Percentiles rank a stretch among this genome's conserved stretches.
These are phyloP conservation scores for Candida neerlandica DNA, from an alignment of 1,139 yeast genomes.

Conservation along the genomic window DNA sequence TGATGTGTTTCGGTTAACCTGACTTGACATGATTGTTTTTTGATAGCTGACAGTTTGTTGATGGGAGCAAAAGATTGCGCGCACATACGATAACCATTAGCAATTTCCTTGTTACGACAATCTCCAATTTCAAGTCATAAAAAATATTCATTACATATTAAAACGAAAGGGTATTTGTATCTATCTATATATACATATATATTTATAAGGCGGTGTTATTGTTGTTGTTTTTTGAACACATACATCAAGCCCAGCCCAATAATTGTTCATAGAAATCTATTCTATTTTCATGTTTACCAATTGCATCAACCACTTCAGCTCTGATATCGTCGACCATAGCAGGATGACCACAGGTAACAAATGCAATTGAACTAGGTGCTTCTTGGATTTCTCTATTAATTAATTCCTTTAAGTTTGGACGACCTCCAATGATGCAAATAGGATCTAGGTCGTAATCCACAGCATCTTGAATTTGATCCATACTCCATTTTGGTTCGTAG, in stretches of 20 bases:
- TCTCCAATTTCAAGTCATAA: too few species aligned
- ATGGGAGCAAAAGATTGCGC: too few species aligned
- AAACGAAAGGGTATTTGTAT: too few species aligned
- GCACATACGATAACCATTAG: too few species aligned
- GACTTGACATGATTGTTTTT: too few species aligned
- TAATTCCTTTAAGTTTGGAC: constrained; percentile 28
- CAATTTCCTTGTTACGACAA: too few species aligned
- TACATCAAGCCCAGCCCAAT: constrained; percentile 9
- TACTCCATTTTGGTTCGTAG: constrained; percentile 1
- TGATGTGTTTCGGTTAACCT: too few species aligned
- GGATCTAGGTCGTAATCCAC: constrained; percentile 21
- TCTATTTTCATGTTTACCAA: constrained; percentile 22
- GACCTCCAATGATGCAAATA: constrained; percentile 28
- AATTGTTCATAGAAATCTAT: constrained; percentile 32
- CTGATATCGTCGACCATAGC: constrained; percentile 37
- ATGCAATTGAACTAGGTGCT: constrained; percentile 31
- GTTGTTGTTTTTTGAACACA: neutral
- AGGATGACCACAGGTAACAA: constrained; percentile 42
- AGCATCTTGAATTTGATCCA: constrained; percentile 9
- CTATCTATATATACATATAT: too few species aligned
- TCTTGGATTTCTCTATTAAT: constrained; percentile 25
- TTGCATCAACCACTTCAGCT: constrained; percentile 23
- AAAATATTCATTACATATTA: too few species aligned
- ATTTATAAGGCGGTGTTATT: neutral
- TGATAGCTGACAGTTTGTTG: too few species aligned